These are phyloP conservation scores for Lipomyces orientalis DNA, from an alignment of 805 yeast genomes.

Conservation along the genomic window DNA sequence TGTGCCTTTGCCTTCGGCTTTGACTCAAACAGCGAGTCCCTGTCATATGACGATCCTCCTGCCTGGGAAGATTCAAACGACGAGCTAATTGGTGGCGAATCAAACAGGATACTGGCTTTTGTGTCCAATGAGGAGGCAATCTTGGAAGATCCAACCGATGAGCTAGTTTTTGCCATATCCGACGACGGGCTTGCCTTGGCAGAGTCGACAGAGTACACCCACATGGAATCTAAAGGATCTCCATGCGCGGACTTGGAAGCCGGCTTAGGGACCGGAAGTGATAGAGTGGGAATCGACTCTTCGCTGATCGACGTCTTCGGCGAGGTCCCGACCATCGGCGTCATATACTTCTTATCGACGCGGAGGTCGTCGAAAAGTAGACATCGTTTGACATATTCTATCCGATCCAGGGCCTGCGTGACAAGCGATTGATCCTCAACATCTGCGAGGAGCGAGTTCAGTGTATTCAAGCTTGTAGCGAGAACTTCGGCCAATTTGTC, in stretches of 20 bases:
- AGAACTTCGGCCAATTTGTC: conserved; percentile 27
- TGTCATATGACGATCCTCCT: background rate
- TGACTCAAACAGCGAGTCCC: background rate
- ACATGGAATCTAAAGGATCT: background rate
- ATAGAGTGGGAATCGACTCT: background rate
- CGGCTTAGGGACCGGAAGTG: background rate
- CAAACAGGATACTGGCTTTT: background rate
- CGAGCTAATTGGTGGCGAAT: background rate
- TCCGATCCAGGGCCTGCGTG: conserved; percentile 25
- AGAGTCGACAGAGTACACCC: conserved; percentile 2
- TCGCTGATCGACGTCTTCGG: background rate
- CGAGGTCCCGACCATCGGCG: conserved; percentile 9
- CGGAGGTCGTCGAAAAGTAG: conserved; percentile 31
- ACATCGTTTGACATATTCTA: conserved; percentile 30
- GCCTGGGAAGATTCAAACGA: background rate
- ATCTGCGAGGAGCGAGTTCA: background rate
- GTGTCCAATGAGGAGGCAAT: background rate
- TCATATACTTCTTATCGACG: conserved; percentile 15
- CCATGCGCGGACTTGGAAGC: background rate
- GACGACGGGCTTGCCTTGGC: background rate
- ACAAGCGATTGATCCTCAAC: background rate
- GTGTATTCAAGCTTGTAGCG: conserved; percentile 11
- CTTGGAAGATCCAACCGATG: background rate
- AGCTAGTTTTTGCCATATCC: background rate
- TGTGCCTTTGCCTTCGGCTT: background rate